phyloP scores from a whole-genome alignment of 1,284 basidiomycete genomes.

The Sanghuangporus baumii region DNA sequence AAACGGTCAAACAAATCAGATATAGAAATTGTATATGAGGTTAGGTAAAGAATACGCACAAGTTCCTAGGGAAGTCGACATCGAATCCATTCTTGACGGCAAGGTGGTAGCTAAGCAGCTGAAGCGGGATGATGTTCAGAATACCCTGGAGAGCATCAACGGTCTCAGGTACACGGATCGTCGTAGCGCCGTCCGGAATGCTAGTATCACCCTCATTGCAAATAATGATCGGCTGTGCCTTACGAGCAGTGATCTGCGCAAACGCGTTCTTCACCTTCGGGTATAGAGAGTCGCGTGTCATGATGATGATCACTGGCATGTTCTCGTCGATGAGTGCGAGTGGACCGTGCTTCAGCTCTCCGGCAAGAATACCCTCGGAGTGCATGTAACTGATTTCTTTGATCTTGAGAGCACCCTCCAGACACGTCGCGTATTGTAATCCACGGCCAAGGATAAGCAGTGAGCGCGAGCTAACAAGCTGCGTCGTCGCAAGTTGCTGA shows the following conservation, averaged over 20 bases:
- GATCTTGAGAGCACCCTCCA: slow-evolving; percentile 99
- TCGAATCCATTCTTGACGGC: slow-evolving; percentile 95
- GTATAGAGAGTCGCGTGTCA: slow-evolving; percentile 98
- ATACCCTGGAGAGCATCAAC: slow-evolving; percentile 95
- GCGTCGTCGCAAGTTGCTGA: slow-evolving; percentile 79
- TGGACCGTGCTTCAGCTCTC: slow-evolving; percentile 98
- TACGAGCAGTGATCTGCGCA: slow-evolving; percentile 94
- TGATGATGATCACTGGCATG: slow-evolving; percentile 97
- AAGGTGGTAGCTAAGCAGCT: slow-evolving; percentile 95
- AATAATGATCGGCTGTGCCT: slow-evolving; percentile 93
- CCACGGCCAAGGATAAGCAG: slow-evolving; percentile 97
- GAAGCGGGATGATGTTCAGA: slow-evolving; percentile 95
- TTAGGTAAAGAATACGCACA: slow-evolving; percentile 45
- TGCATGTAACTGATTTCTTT: slow-evolving; percentile 98
- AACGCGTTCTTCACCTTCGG: slow-evolving; percentile 97
- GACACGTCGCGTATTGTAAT: slow-evolving; percentile 96
- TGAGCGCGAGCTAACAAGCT: slow-evolving; percentile 78
- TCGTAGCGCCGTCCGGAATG: slow-evolving; percentile 72
- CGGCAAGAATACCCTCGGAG: slow-evolving; percentile 92
- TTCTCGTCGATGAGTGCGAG: slow-evolving; percentile 97
- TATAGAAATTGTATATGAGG: slow-evolving; percentile 15
- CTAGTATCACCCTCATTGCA: slow-evolving; percentile 92
- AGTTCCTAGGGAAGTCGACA: slow-evolving; percentile 97
- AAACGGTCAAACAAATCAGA: slow-evolving; percentile 10
- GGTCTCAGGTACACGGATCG: slow-evolving; percentile 90